These are phyloP conservation scores for Phanerodontia chrysosporium DNA, from an alignment of 768 basidiomycete species.

Conservation along the genomic window DNA sequence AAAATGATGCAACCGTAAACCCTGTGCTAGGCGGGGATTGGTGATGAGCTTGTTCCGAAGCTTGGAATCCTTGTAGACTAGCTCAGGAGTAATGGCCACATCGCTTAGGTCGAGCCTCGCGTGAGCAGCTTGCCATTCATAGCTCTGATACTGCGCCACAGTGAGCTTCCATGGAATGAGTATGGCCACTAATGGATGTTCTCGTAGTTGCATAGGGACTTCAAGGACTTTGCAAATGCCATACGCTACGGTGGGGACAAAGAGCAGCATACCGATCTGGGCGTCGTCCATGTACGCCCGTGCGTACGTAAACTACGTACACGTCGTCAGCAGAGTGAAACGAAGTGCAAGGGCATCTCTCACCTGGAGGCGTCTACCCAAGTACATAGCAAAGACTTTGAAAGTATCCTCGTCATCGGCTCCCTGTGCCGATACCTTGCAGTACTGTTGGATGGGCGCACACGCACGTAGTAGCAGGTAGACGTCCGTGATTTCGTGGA, in stretches of 20 bases:
- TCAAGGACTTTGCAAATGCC: slow-evolving; percentile 35
- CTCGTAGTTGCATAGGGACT: slow-evolving; percentile 35
- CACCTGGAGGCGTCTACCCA: slow-evolving; percentile 48
- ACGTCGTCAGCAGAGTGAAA: too few species aligned
- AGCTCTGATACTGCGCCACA: slow-evolving; percentile 27
- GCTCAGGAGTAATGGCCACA: slow-evolving; percentile 12
- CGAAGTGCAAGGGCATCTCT: too few species aligned
- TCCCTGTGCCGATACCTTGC: slow-evolving; percentile 39
- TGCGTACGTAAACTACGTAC: slow-evolving; percentile 42
- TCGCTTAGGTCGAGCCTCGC: neutral
- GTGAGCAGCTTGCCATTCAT: slow-evolving; percentile 13
- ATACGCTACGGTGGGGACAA: slow-evolving; percentile 42
- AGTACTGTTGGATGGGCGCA: slow-evolving; percentile 48
- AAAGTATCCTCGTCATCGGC: slow-evolving; percentile 38
- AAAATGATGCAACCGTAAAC: slow-evolving; percentile 43
- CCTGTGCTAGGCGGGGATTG: slow-evolving; percentile 25
- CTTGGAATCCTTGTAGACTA: slow-evolving; percentile 6
- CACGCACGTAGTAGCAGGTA: slow-evolving; percentile 45
- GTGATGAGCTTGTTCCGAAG: slow-evolving; percentile 4
- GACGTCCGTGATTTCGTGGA: slow-evolving; percentile 48
- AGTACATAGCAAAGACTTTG: slow-evolving; percentile 37
- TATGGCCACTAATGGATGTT: slow-evolving; percentile 34
- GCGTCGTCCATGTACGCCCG: slow-evolving; percentile 43
- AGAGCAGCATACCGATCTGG: slow-evolving; percentile 48
- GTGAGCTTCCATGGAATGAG: slow-evolving; percentile 46